Conservation (phyloP, 2,329 filamentous ascomycete genomes). For the Colletotrichum filicis region DNA sequence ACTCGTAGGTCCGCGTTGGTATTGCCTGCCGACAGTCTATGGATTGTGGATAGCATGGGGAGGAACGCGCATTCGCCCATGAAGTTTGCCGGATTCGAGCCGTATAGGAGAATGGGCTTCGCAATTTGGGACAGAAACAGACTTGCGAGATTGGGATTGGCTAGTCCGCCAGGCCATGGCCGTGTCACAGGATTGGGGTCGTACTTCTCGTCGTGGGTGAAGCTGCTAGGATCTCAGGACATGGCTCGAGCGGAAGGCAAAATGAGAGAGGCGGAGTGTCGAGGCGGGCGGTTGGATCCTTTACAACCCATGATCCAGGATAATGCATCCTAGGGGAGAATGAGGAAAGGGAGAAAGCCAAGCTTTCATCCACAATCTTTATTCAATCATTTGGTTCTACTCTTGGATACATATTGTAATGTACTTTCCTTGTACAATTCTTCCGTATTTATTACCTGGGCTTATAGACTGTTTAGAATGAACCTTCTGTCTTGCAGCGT, state of each 20-base stretch:
- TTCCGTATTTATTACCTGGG: neutral
- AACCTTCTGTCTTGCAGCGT: slow-evolving; percentile 6
- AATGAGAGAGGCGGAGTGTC: slow-evolving; percentile 22
- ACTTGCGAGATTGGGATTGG: slow-evolving; percentile 12
- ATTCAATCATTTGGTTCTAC: neutral
- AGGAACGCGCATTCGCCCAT: slow-evolving; percentile 26
- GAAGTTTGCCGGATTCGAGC: slow-evolving; percentile 26
- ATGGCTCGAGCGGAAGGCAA: slow-evolving; percentile 9
- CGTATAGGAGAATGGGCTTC: slow-evolving; percentile 19
- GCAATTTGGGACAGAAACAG: slow-evolving; percentile 26
- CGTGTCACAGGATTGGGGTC: slow-evolving; percentile 21
- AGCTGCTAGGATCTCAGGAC: neutral
- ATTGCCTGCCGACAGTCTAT: slow-evolving; percentile 20
- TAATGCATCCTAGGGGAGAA: slow-evolving; percentile 15
- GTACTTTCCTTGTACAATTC: neutral
- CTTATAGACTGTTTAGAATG: too few species aligned
- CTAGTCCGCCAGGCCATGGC: slow-evolving; percentile 18
- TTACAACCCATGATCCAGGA: slow-evolving; percentile 30
- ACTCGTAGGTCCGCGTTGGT: slow-evolving; percentile 5
- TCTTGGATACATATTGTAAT: too few species aligned
- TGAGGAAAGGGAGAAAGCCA: neutral
- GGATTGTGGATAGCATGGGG: slow-evolving; percentile 30
- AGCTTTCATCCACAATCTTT: neutral
- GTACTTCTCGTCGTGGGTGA: slow-evolving; percentile 18
- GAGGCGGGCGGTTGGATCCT: slow-evolving; percentile 14